Percentiles rank a stretch among this genome's conserved stretches.
Conservation (phyloP, 805 yeast genomes). For the Komagataella mondaviorum region DNA sequence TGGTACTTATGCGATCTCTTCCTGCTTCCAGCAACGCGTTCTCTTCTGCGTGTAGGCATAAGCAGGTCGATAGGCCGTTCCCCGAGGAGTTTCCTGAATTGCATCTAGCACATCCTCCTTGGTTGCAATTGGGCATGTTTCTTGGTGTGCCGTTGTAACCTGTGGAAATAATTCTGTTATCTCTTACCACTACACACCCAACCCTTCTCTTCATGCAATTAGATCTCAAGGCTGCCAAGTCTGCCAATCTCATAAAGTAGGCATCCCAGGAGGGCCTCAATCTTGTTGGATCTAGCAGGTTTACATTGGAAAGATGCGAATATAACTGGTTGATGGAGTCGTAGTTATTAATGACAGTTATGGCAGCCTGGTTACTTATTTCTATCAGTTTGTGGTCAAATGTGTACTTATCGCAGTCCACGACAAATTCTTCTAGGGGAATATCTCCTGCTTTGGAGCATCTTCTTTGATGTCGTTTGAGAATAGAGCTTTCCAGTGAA, state of each 20-base stretch:
- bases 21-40: conserved; percentile 94
- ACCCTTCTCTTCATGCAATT: conserved; percentile 97
- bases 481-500: conserved; percentile 61
- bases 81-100: conserved; percentile 58
- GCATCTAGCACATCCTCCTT: conserved; percentile 92
- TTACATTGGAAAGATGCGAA: conserved; percentile 22
- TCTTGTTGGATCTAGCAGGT: conserved; percentile 38
- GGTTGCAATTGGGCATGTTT: conserved; percentile 75
- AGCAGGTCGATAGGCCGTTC: conserved; percentile 61
- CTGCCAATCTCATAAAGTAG: conserved; percentile 88
- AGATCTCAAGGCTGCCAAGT: conserved; percentile 81
- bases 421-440: conserved; percentile 22
- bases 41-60: conserved; percentile 95
- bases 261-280: conserved; percentile 93
- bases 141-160: conserved; percentile 98
- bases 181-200: conserved; percentile 89
- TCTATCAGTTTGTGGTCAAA: conserved; percentile 19
- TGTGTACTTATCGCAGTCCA: conserved; percentile 13
- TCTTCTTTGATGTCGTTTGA: conserved; percentile 26
- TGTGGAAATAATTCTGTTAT: conserved; percentile 79
- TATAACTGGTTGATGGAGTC: conserved; percentile 21
- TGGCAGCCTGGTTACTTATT: conserved; percentile 32
- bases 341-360: conserved; percentile 43
- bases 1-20: conserved; percentile 59
- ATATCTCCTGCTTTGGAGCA: not conserved